phyloP scores from a whole-genome alignment of 1,284 basidiomycete genomes.

The Cutaneotrichosporon mucoides region DNA sequence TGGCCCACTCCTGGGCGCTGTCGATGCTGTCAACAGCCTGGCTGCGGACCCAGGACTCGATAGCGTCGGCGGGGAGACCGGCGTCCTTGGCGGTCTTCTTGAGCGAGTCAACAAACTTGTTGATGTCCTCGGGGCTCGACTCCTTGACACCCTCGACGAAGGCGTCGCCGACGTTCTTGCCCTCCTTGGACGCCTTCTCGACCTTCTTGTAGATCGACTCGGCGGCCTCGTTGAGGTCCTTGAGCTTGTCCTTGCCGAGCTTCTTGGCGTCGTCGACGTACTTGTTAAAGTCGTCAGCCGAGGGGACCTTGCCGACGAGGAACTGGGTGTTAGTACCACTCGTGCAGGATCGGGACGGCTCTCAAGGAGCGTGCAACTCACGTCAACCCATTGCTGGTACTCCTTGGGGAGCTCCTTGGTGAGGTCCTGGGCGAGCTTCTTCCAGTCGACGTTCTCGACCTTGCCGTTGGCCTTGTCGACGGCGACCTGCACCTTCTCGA shows the following conservation, averaged over 20 bases:
- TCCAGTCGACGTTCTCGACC: constrained; percentile 44
- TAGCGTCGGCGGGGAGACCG: constrained; percentile 42
- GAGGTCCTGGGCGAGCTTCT: constrained; percentile 33
- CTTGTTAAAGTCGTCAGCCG: constrained; percentile 36
- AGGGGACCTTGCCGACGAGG: constrained; percentile 39
- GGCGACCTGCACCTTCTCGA: constrained; percentile 41
- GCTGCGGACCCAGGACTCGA: constrained; percentile 37
- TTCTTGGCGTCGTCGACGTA: constrained; percentile 40
- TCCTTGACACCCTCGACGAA: constrained; percentile 39
- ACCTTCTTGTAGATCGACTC: constrained; percentile 40
- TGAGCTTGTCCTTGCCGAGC: constrained; percentile 39
- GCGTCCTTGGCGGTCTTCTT: constrained; percentile 44
- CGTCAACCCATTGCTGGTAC: constrained; percentile 37
- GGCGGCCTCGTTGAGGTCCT: constrained; percentile 41
- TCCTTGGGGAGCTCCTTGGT: constrained; percentile 40
- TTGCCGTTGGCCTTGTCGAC: constrained; percentile 44
- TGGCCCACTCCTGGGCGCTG: constrained; percentile 37
- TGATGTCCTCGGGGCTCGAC: constrained; percentile 40
- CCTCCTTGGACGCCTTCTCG: constrained; percentile 42
- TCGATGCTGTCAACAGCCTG: constrained; percentile 41
- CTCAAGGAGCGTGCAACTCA: constrained; percentile 23
- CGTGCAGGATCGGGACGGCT: too few species aligned
- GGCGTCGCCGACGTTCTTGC: constrained; percentile 34
- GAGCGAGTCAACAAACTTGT: constrained; percentile 41
- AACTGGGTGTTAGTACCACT: constrained; percentile 19